Evolutionary conservation across 768 basidiomycete species (phyloP), one percentile per base, ranked within the genome.

Genomic region (Dictyophora rubrovolvata): DNA sequence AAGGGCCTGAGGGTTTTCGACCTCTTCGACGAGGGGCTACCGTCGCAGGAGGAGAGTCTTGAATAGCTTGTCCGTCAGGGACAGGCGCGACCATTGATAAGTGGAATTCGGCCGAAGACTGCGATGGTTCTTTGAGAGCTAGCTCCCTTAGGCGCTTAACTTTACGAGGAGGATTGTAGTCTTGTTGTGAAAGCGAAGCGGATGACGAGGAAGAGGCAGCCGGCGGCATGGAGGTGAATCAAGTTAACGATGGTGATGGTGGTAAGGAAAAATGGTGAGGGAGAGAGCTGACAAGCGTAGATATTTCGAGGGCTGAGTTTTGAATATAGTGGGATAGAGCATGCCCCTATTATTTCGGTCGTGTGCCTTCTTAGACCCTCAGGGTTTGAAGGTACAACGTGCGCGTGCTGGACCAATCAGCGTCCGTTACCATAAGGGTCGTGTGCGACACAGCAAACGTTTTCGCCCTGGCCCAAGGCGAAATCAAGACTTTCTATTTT

Each of bases 21-120:
- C 89, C 83, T 2, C 87, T 85, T 20, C 86, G 83, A 68, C 82
- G 86, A 10, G 77, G 71, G 12, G 68, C 61, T 7, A 61, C 62
- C 18, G 65, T 54, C 0, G 65, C 60, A 23, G 49, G 14, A 9
- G 57, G 49, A 12, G 9, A 18, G 9, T 11, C 22, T 18, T 22
- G 28, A 21, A 16, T 1, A 18, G 48, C 17, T 12, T 28, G 2
- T 12, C 14, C n/a, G 11, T 22, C 21, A 16, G 57, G 20, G n/a
- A 22, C 12, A 1, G 14, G 8, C 9, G 23, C 17, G 17, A 17
- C 10, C 22, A 18, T n/a, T 8, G 33, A n/a, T 12, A 46, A 12
- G 18, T n/a, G 20, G 11, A 35, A 22, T 22, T 21, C 20, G 1
- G 23, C 11, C 6, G 49, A 35, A 28, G 50, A 20, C 6, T 28